A percentile compares a stretch with the other conserved stretches of the same genome.
Evolutionary conservation across 1,139 yeast genomes (phyloP).

Genomic region (Diutina pseudorugosa): DNA sequence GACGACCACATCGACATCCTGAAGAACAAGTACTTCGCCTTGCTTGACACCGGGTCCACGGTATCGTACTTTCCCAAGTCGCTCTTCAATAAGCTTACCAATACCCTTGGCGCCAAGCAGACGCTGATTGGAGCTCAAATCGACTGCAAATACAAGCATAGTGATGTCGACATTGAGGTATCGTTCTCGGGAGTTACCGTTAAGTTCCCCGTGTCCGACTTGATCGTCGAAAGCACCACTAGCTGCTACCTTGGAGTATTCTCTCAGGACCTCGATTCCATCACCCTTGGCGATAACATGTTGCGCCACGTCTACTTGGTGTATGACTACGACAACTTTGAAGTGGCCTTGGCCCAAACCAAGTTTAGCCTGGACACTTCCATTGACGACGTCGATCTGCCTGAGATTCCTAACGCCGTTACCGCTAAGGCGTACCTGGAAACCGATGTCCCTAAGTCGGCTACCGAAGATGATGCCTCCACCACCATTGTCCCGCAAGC

Average conservation of each 20-base stretch:
- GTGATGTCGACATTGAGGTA: not conserved
- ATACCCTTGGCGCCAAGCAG: constrained; percentile 1
- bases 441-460: not conserved
- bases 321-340: constrained; percentile 8
- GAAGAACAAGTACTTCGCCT: constrained; percentile 20
- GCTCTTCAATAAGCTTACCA: constrained; percentile 19
- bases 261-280: not conserved
- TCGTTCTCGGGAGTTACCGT: not conserved
- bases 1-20: not conserved
- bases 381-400: constrained; percentile 11
- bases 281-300: constrained; percentile 2
- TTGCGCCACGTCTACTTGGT: constrained; percentile 2
- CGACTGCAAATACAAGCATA: not conserved
- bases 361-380: constrained; percentile 42
- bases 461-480: not conserved
- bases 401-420: not conserved
- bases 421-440: not conserved
- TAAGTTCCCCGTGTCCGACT: not conserved
- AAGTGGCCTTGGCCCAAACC: constrained; percentile 15
- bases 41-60: constrained; percentile 63
- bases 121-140: not conserved
- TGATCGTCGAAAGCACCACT: not conserved
- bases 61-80: constrained; percentile 37
- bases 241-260: not conserved
- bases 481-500: not conserved